Base-by-base conservation (phyloP, 805 yeast species). In the Ogataea ramenticola region DNA sequence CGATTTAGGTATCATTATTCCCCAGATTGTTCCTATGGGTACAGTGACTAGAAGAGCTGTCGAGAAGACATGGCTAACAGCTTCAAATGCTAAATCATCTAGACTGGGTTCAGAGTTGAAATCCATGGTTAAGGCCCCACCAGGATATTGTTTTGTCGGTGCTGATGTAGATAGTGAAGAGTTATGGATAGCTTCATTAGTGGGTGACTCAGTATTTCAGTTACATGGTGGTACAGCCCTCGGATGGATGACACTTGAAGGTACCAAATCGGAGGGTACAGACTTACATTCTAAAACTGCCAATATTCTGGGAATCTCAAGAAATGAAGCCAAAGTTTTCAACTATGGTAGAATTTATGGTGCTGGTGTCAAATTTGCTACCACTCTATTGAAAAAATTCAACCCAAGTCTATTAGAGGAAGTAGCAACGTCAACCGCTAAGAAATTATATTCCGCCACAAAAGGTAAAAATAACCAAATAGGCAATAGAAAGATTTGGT, bases 131-230 rank as follows among this genome's bases (percentile, higher is more conserved):
- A 67, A 73, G 45, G 96, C 97, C 0, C 99, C 99, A 0, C 64
- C 72, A 2, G 97, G 97, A 0, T 93, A 90, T 59, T 76, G 77
- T 32, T 86, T 93, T 66, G 96, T 93, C 9, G 99, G 99, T 10
- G 99, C 99, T 0, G 99, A 93, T 68, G 99, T 93, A 9, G 99
- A 93, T 62, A 87, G 96, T 33, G 99, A 93, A 58, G 99, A 93
- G 58, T 70, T 93, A 36, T 93, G 99, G 99, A 93, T 93, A 52
- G 99, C 99, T 0, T 85, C 96, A 17, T 66, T 95, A 21, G 81
- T 91, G 29, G 97, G 99, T 3, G 99, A 93, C 60, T 82, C 98
- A 0, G 77, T 82, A 42, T 87, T 91, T 63, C 78, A 82, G 30
- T 67, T 86, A 21, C 99, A 93, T 61, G 99, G 99, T 6, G 95